phyloP scores from a whole-genome alignment of 345 rosid species.

The Dipteronia dyeriana region DNA sequence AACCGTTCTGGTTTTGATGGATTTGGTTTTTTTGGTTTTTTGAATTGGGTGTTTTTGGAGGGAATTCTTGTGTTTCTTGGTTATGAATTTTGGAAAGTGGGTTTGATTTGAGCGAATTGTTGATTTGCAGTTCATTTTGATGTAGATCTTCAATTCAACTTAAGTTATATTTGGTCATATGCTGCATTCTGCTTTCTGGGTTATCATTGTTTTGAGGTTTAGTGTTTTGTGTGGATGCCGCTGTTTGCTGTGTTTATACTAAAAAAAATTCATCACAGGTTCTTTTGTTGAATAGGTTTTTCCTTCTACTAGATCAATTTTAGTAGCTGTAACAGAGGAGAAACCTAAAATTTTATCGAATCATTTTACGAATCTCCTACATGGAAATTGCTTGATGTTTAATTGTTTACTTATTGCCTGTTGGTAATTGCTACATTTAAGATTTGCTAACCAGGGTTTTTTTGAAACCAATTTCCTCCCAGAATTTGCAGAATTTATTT shows the following conservation, averaged over 20 bases:
- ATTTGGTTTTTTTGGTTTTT: background rate
- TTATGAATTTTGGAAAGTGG: background rate
- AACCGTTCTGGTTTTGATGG: background rate
- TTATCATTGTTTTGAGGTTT: background rate
- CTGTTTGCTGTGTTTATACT: constrained; percentile 2
- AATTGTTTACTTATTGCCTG: background rate
- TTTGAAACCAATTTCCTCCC: background rate
- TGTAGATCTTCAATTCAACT: constrained; percentile 12
- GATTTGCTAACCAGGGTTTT: background rate
- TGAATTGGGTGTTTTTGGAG: constrained; percentile 5
- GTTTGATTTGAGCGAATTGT: background rate
- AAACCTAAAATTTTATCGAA: background rate
- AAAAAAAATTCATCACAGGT: background rate
- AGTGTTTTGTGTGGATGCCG: background rate
- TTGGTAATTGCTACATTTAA: background rate
- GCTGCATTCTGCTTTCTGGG: constrained; percentile 10
- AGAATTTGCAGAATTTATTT: background rate
- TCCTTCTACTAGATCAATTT: background rate
- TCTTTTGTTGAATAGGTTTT: background rate
- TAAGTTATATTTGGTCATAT: background rate
- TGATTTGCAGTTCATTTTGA: background rate
- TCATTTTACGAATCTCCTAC: background rate
- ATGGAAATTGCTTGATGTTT: background rate
- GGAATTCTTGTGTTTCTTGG: background rate
- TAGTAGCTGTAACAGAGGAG: background rate